Evolutionary conservation across 1,139 yeast genomes (phyloP).

Genomic region (Yamadazyma sp.): DNA sequence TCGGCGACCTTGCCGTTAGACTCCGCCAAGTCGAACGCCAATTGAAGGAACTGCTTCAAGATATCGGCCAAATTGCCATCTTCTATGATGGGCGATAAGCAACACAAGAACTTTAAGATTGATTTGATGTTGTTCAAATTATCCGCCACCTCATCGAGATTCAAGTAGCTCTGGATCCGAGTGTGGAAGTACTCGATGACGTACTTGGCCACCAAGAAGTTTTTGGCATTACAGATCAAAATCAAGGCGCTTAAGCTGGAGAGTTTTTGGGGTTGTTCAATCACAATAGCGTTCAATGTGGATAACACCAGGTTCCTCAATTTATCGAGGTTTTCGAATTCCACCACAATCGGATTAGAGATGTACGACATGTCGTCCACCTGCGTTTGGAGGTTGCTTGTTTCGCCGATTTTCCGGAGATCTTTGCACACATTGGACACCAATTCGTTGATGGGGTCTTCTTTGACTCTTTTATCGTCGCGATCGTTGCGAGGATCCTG

Average conservation of each 20-base stretch:
- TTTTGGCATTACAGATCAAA: constrained; percentile 65
- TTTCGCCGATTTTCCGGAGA: constrained; percentile 66
- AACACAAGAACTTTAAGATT: constrained; percentile 66
- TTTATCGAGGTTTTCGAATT: constrained; percentile 64
- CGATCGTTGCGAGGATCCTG: neutral
- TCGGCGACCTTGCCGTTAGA: constrained; percentile 47
- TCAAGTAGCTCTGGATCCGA: constrained; percentile 31
- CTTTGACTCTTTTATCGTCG: constrained; percentile 34
- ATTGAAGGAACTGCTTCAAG: constrained; percentile 53
- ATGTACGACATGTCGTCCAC: constrained; percentile 68
- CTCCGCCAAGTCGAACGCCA: constrained; percentile 55
- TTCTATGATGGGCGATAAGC: constrained; percentile 62
- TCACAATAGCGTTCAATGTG: constrained; percentile 66
- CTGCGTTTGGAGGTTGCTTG: constrained; percentile 49
- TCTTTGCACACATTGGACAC: constrained; percentile 51
- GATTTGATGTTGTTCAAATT: constrained; percentile 74
- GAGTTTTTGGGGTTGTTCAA: constrained; percentile 91
- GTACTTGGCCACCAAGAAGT: constrained; percentile 66
- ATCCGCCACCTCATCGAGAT: constrained; percentile 37
- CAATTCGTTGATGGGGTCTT: constrained; percentile 44
- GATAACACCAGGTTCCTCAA: constrained; percentile 60
- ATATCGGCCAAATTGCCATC: constrained; percentile 51
- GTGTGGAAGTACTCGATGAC: constrained; percentile 70
- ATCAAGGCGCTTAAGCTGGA: constrained; percentile 70
- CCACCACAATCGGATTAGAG: constrained; percentile 65